Evolutionary conservation across 2,329 filamentous ascomycete genomes (phyloP).

Genomic region (Fusarium sp.): DNA sequence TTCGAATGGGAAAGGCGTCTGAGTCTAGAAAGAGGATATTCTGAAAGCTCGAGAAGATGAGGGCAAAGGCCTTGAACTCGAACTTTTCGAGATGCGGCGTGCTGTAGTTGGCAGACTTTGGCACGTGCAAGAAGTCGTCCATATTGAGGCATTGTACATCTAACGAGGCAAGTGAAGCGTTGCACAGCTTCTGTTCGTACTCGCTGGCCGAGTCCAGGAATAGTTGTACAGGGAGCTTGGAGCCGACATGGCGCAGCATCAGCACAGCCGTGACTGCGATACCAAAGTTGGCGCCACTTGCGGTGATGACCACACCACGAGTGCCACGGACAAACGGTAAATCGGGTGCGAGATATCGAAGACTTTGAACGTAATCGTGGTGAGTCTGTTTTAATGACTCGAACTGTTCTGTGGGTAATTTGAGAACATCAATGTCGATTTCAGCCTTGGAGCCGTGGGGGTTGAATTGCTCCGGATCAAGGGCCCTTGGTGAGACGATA

Average conservation of each 20-base stretch:
- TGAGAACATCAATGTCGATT: slow-evolving; percentile 25
- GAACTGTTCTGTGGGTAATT: slow-evolving; percentile 15
- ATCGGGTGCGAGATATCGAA: slow-evolving; percentile 19
- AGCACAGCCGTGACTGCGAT: slow-evolving; percentile 37
- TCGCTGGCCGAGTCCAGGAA: slow-evolving; percentile 36
- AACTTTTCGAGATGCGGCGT: slow-evolving; percentile 28
- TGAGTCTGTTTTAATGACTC: slow-evolving; percentile 33
- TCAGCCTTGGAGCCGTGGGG: slow-evolving; percentile 14
- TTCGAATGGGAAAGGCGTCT: slow-evolving; percentile 38
- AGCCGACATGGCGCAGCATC: slow-evolving; percentile 39
- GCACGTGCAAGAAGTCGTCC: slow-evolving; percentile 31
- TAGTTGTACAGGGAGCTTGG: slow-evolving; percentile 27
- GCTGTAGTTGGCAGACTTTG: not conserved
- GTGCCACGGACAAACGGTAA: slow-evolving; percentile 25
- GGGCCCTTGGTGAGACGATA: slow-evolving; percentile 20
- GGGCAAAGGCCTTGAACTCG: slow-evolving; percentile 38
- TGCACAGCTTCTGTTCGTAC: slow-evolving; percentile 20
- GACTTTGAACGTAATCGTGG: slow-evolving; percentile 18
- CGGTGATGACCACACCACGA: slow-evolving; percentile 38
- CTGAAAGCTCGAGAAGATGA: slow-evolving; percentile 41
- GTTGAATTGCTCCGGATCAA: slow-evolving; percentile 32
- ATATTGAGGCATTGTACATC: slow-evolving; percentile 38
- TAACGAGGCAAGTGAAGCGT: not conserved
- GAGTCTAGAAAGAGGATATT: slow-evolving; percentile 38
- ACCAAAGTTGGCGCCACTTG: slow-evolving; percentile 27